Base-by-base conservation (phyloP, 805 yeast genomes). In the Myxozyma nipponensis region DNA sequence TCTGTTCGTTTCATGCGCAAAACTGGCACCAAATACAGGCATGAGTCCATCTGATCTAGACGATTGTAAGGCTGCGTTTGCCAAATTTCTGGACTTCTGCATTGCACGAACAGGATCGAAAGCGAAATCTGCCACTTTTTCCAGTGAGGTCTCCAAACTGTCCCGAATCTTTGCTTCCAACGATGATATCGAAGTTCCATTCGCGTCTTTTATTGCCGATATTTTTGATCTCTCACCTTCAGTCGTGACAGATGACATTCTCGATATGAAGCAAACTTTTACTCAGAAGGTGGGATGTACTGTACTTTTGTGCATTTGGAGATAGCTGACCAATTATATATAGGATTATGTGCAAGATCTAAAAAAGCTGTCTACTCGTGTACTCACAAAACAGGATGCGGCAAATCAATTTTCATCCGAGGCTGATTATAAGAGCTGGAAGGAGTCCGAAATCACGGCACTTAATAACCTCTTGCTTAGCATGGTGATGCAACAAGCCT, bases 351-450 rank as follows among this genome's bases (percentile, higher is more conserved):
- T 52, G 18, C 38, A 48, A n/a, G 57, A 52, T 39, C n/a, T 52
- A 18, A 49, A 52, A 22, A 37, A 30, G 17, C 19, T 52, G 32
- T 46, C 44, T 3, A 28, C 43, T 9, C 24, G 15, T 21, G 42
- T 52, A 13, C n/a, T 23, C 15, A 39, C 47, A 30, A 35, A 41
- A 17, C 15, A 26, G 17, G 23, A 41, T 3, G 32, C 19, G 9
- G 24, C 19, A 22, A 41, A 24, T 17, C 74, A 74, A 52, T 79
- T 78, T 59, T 62, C 62, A 1, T 46, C 58, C 2, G 59, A 56
- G 2, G 64, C 61, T 3, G 64, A 57, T 3, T 78, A 72, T 58
- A 60, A 63, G 26, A 43, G 53, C 0, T 78, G 82, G 82, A 70
- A 74, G 47, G 63, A 65, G 4, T 49, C 57, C 7, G 78, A 75